Conservation (phyloP, 441 rosid genomes). For the Bruguiera hainesii region DNA sequence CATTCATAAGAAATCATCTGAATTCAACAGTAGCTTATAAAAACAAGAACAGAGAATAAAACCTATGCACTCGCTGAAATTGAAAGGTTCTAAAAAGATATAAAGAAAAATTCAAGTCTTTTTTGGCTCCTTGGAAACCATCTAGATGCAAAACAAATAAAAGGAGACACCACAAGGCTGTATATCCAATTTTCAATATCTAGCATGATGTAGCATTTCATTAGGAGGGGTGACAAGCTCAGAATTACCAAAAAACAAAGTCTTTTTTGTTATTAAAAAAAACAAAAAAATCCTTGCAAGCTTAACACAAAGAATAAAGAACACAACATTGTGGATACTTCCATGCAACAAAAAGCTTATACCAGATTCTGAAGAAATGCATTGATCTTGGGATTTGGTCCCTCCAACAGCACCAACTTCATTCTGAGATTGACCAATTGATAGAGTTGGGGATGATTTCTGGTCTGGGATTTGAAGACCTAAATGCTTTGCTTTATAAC, state of each 20-base stretch:
- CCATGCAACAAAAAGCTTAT: constrained; percentile 9
- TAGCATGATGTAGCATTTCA: too few species aligned
- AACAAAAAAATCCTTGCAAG: background rate
- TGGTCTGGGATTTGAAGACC: constrained; percentile 34
- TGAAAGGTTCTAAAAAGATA: background rate
- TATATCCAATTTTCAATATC: too few species aligned
- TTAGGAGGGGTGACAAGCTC: too few species aligned
- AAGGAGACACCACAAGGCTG: background rate
- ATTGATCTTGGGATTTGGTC: constrained; percentile 37
- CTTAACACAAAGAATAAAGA: background rate
- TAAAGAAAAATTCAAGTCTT: too few species aligned
- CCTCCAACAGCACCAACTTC: constrained; percentile 30
- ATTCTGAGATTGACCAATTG: constrained; percentile 32
- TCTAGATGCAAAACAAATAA: background rate
- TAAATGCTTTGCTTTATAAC: constrained; percentile 29
- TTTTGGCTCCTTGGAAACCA: background rate
- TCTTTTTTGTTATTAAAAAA: background rate
- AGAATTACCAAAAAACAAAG: too few species aligned
- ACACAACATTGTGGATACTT: background rate
- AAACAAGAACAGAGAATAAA: background rate
- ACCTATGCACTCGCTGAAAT: background rate
- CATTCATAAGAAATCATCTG: constrained; percentile 3
- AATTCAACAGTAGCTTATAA: background rate
- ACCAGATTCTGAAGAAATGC: constrained; percentile 47
- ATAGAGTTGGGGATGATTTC: constrained; percentile 35